phyloP scores from a whole-genome alignment of 148 eudicot genomes.

The Silene latifolia region DNA sequence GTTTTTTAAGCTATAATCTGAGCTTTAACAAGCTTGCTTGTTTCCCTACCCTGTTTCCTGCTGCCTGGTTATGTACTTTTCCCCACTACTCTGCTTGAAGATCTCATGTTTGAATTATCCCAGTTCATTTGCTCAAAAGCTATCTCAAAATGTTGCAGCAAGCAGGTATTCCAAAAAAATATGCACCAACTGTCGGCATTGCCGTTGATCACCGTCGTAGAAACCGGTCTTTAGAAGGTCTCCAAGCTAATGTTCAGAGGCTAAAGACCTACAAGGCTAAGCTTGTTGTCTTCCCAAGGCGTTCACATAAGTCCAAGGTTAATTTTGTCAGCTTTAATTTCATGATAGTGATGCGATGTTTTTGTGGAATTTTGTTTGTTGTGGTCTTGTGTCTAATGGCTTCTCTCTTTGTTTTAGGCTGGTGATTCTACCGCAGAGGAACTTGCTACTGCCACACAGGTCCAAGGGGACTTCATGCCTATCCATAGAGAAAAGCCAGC shows the following conservation, averaged over 20 bases:
- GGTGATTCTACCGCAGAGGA: constrained; percentile 63
- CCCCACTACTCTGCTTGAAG: no score
- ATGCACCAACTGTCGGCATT: constrained; percentile 78
- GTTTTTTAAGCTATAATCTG: no score
- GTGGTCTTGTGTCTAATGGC: neutral
- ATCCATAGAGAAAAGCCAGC: constrained; percentile 33
- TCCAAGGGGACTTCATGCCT: constrained; percentile 46
- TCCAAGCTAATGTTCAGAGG: constrained; percentile 65
- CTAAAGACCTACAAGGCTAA: constrained; percentile 77
- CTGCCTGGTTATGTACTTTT: no score
- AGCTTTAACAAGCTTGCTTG: no score
- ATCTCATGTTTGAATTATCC: no score
- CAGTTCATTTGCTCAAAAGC: neutral
- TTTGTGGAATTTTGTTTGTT: neutral
- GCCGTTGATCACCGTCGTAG: constrained; percentile 69
- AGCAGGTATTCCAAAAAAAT: constrained; percentile 64
- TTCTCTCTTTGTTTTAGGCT: constrained; percentile 30
- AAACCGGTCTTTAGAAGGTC: constrained; percentile 61
- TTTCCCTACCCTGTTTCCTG: no score
- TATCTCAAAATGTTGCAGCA: constrained; percentile 30
- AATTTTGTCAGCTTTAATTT: no score
- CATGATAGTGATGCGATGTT: neutral
- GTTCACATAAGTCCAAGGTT: constrained; percentile 54
- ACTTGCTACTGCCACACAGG: constrained; percentile 52
- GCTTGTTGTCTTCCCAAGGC: constrained; percentile 73